Percentiles rank a stretch among this genome's conserved stretches.
Conservation (phyloP, 768 basidiomycete species). For the Agrocybe pediades region DNA sequence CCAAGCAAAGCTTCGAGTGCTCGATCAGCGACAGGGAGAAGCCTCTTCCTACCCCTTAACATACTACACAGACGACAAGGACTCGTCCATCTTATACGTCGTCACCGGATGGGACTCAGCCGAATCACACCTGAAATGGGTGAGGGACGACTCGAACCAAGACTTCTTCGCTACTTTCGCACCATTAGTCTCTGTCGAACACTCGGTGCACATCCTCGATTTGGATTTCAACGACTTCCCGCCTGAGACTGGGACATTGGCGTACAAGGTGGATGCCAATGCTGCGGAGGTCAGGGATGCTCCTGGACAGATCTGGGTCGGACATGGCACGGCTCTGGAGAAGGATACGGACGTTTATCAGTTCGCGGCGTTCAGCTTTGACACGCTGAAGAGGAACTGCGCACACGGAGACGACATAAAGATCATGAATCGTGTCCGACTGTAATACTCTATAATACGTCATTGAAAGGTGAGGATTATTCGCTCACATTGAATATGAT, state of each 20-base stretch:
- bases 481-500: too few relatives aligned
- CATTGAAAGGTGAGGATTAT: background rate
- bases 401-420: background rate
- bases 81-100: conserved; percentile 32
- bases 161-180: conserved; percentile 31
- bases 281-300: background rate
- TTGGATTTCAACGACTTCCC: conserved; percentile 37
- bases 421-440: background rate
- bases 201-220: conserved; percentile 40
- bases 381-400: background rate
- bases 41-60: conserved; percentile 39
- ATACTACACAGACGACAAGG: conserved; percentile 33
- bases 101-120: conserved; percentile 48
- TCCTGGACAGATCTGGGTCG: background rate
- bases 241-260: conserved; percentile 3
- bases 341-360: conserved; percentile 1
- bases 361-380: conserved; percentile 1
- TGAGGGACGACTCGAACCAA: conserved; percentile 40
- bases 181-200: conserved; percentile 30
- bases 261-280: background rate
- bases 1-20: conserved; percentile 27
- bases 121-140: conserved; percentile 42
- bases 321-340: conserved; percentile 1
- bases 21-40: conserved; percentile 36
- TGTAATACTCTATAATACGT: background rate